Evolutionary conservation across 2,329 filamentous ascomycete species (phyloP).

Genomic region (Immersiporthe knoxdaviesiana): DNA sequence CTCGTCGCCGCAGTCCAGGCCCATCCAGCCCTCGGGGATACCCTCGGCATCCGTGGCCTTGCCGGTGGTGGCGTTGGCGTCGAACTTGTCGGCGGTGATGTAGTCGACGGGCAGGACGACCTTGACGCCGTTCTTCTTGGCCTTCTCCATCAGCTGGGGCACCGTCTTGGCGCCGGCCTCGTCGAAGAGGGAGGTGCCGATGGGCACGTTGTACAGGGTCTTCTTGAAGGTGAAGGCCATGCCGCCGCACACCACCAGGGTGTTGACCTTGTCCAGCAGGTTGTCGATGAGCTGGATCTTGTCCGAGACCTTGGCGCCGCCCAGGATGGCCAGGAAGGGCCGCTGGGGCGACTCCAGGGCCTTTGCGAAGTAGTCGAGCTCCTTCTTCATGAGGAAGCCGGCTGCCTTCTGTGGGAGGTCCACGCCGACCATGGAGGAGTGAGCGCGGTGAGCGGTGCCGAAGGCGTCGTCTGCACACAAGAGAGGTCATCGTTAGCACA

Average conservation of each 20-base stretch:
- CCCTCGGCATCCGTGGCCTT: conserved; percentile 83
- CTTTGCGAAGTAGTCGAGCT: conserved; percentile 98
- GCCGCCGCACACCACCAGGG: conserved; percentile 91
- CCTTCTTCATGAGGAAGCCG: conserved; percentile 99
- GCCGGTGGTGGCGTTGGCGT: conserved; percentile 78
- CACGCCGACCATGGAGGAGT: conserved; percentile 99
- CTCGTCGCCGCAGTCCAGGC: conserved; percentile 91
- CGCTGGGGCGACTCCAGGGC: conserved; percentile 91
- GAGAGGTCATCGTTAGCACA: conserved; percentile 33
- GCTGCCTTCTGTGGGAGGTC: conserved; percentile 95
- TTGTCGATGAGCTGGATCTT: conserved; percentile 99
- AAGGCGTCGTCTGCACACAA: conserved; percentile 82
- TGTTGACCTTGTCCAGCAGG: conserved; percentile 96
- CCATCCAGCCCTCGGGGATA: conserved; percentile 97
- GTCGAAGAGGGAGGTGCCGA: conserved; percentile 90
- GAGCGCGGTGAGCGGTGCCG: conserved; percentile 95
- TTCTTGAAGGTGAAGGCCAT: conserved; percentile 99
- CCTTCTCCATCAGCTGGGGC: conserved; percentile 85
- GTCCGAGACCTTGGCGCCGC: conserved; percentile 97
- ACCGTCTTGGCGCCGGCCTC: conserved; percentile 94
- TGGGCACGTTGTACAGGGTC: conserved; percentile 87
- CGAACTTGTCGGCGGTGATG: conserved; percentile 94
- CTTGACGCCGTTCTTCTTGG: conserved; percentile 94
- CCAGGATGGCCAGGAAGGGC: conserved; percentile 97
- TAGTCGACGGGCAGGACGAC: conserved; percentile 94